Percentiles rank a stretch among this genome's conserved stretches.
Conservation (phyloP, 176 grass and related monocot genomes). For the Secale cereale region DNA sequence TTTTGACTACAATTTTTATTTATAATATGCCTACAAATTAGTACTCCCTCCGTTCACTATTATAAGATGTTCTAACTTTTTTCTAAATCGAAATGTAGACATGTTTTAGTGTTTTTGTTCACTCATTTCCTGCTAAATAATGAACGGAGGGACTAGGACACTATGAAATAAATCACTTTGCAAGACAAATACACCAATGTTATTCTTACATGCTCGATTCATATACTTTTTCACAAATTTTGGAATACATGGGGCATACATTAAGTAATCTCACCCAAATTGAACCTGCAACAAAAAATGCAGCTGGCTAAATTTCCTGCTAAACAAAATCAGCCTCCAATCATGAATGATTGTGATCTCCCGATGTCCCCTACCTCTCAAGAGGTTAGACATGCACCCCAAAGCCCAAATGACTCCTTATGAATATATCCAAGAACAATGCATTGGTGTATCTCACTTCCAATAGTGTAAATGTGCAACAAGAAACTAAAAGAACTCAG, state of each 20-base stretch:
- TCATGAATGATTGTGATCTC: not conserved
- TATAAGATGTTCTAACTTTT: too few species aligned
- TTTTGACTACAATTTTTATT: not conserved
- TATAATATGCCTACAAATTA: not conserved
- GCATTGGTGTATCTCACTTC: not conserved
- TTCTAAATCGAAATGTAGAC: too few species aligned
- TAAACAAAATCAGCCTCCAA: not conserved
- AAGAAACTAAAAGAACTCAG: conserved; percentile 2
- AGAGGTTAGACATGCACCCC: not conserved
- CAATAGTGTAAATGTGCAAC: not conserved
- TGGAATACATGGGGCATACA: not conserved
- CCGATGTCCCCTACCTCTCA: not conserved
- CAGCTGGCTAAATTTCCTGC: not conserved
- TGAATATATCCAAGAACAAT: not conserved
- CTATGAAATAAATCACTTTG: not conserved
- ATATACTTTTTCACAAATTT: not conserved
- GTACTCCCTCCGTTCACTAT: not conserved
- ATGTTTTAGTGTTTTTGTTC: too few species aligned
- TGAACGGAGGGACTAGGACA: too few species aligned
- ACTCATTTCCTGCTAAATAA: too few species aligned
- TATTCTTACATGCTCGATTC: not conserved
- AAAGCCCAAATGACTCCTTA: not conserved
- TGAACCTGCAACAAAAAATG: not conserved
- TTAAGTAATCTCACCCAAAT: not conserved
- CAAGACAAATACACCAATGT: not conserved